These are phyloP conservation scores for Pleurozium schreberi DNA, from an alignment of 225 moss, liverwort and hornwort species.

Conservation along the genomic window DNA sequence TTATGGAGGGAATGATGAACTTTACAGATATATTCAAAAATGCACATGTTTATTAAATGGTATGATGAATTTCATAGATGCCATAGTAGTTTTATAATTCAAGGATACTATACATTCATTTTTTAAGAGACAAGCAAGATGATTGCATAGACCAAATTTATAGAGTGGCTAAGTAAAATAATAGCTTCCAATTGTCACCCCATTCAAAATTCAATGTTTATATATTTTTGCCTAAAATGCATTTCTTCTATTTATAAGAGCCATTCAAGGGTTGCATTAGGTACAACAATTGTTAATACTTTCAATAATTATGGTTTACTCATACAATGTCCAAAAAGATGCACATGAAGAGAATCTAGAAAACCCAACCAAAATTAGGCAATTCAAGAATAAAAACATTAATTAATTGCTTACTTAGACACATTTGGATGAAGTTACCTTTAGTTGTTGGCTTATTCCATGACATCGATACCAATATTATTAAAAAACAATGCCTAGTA, in stretches of 20 bases:
- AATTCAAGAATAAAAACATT: not conserved
- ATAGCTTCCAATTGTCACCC: not conserved
- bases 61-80: too few relatives aligned
- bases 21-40: too few relatives aligned
- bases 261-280: not conserved
- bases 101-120: not conserved
- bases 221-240: not conserved
- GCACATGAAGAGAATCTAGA: rapidly evolving
- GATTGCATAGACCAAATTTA: not conserved
- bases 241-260: rapidly evolving
- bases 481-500: not conserved
- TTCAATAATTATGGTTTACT: not conserved
- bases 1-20: too few relatives aligned
- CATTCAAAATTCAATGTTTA: not conserved
- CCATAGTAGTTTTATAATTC: too few relatives aligned
- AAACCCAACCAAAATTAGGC: not conserved
- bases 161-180: not conserved
- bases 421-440: not conserved
- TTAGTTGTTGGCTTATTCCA: too few relatives aligned
- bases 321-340: not conserved
- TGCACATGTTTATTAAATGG: too few relatives aligned
- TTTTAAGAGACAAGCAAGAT: not conserved
- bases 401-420: not conserved
- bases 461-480: not conserved
- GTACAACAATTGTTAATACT: not conserved